These are phyloP conservation scores for Postia placenta DNA, from an alignment of 768 basidiomycete genomes.

Conservation along the genomic window DNA sequence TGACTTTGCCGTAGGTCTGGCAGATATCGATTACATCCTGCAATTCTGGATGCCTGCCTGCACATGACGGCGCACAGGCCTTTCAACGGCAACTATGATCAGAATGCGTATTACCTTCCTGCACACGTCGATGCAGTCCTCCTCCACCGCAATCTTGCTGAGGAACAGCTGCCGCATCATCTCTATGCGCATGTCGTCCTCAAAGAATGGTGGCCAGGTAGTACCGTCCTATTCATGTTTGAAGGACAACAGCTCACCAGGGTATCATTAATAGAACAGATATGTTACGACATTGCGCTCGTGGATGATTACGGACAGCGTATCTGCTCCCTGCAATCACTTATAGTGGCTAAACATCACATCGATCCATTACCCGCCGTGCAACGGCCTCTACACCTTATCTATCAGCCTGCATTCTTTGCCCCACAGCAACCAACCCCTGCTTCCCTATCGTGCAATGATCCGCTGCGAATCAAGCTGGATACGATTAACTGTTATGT, in stretches of 20 bases:
- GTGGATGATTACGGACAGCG: slow-evolving; percentile 21
- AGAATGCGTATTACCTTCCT: slow-evolving; percentile 27
- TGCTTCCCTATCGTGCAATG: no score
- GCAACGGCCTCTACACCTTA: background rate
- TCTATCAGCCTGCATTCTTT: background rate
- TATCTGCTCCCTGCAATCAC: slow-evolving; percentile 14
- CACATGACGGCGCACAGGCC: slow-evolving; percentile 27
- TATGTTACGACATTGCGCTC: slow-evolving; percentile 24
- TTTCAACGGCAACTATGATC: slow-evolving; percentile 25
- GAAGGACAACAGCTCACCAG: no score
- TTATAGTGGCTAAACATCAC: slow-evolving; percentile 13
- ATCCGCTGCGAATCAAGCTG: no score
- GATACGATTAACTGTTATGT: no score
- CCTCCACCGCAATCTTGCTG: slow-evolving; percentile 13
- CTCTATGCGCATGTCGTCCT: slow-evolving; percentile 19
- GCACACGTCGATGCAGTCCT: slow-evolving; percentile 15
- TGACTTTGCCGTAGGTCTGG: slow-evolving; percentile 6
- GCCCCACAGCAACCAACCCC: slow-evolving; percentile 6
- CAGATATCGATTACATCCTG: slow-evolving; percentile 16
- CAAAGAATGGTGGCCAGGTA: slow-evolving; percentile 26
- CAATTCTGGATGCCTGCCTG: slow-evolving; percentile 31
- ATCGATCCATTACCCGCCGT: background rate
- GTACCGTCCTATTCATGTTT: no score
- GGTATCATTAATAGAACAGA: no score
- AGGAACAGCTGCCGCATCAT: slow-evolving; percentile 7